Percentiles rank a stretch among this genome's conserved stretches.
These are phyloP conservation scores for Paraphysoderma sedebokerense DNA, from an alignment of 371 early-diverging fungal species.

Conservation along the genomic window DNA sequence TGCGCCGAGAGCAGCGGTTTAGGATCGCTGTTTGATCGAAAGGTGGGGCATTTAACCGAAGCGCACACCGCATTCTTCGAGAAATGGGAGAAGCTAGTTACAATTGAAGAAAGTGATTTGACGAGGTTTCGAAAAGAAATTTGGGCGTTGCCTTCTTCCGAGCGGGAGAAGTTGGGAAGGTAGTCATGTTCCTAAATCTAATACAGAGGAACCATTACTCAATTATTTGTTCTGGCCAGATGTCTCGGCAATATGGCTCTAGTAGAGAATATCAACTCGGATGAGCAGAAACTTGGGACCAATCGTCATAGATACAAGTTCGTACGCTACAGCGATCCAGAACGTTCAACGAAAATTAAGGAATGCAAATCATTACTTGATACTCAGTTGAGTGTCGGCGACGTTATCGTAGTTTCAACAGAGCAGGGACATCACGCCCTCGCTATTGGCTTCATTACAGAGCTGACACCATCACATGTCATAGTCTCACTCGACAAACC, in stretches of 20 bases:
- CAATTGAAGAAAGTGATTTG: slow-evolving; percentile 59
- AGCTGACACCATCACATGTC: slow-evolving; percentile 24
- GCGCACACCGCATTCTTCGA: slow-evolving; percentile 44
- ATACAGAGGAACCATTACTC: too few species aligned
- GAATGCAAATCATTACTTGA: too few species aligned
- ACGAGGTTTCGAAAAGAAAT: slow-evolving; percentile 49
- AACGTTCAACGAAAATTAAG: too few species aligned
- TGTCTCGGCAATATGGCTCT: slow-evolving; percentile 19
- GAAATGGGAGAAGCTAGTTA: slow-evolving; percentile 60
- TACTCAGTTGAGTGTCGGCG: too few species aligned
- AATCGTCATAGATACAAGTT: too few species aligned
- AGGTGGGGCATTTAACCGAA: slow-evolving; percentile 37
- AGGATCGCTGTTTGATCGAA: slow-evolving; percentile 35
- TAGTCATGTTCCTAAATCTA: too few species aligned
- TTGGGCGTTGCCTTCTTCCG: slow-evolving; percentile 45
- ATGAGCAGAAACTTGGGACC: too few species aligned
- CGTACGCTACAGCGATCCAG: too few species aligned
- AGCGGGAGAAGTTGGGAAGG: slow-evolving; percentile 33
- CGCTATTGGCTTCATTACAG: slow-evolving; percentile 52
- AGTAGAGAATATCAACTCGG: too few species aligned
- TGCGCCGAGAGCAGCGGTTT: slow-evolving; percentile 28
- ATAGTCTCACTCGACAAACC: slow-evolving; percentile 41
- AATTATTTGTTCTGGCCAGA: too few species aligned
- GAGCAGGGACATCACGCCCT: slow-evolving; percentile 54
- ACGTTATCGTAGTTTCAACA: slow-evolving; percentile 64